Conservation (phyloP, 73 alveolate genomes). For the Paramecium caudatum region DNA sequence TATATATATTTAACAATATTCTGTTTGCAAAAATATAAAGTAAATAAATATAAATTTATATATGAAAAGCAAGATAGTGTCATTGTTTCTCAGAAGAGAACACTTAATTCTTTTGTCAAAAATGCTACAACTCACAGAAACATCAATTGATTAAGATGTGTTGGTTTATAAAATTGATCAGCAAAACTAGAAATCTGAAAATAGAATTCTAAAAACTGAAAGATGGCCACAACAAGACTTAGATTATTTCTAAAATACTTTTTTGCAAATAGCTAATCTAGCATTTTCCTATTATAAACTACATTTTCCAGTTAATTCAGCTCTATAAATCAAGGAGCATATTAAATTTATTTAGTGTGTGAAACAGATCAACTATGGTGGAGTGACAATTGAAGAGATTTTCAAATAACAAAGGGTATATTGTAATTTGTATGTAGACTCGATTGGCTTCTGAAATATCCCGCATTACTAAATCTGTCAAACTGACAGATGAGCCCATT, state of each 20-base stretch:
- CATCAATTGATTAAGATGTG: neutral
- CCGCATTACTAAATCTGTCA: neutral
- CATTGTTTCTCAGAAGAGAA: constrained; percentile 58
- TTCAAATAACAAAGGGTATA: constrained; percentile 35
- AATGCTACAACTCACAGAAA: constrained; percentile 1
- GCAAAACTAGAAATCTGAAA: constrained; percentile 44
- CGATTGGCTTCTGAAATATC: neutral
- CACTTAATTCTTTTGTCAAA: constrained; percentile 18
- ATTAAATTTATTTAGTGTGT: constrained; percentile 9
- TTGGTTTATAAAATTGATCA: neutral
- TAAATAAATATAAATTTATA: constrained; percentile 42
- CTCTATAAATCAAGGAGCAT: constrained; percentile 2
- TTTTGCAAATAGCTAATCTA: constrained; percentile 15
- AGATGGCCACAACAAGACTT: constrained; percentile 27
- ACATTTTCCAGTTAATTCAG: constrained; percentile 28
- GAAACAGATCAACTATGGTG: constrained; percentile 37
- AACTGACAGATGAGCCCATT: constrained; percentile 17
- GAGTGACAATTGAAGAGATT: constrained; percentile 8
- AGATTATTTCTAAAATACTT: neutral
- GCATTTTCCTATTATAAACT: constrained; percentile 28
- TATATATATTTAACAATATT: too few species aligned
- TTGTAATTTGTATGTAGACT: neutral
- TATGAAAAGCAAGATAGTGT: constrained; percentile 43
- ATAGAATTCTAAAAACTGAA: constrained; percentile 26
- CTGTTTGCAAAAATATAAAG: too few species aligned